These are phyloP conservation scores for Volvariella surrecta DNA, from an alignment of 1,284 basidiomycete genomes.

Conservation along the genomic window DNA sequence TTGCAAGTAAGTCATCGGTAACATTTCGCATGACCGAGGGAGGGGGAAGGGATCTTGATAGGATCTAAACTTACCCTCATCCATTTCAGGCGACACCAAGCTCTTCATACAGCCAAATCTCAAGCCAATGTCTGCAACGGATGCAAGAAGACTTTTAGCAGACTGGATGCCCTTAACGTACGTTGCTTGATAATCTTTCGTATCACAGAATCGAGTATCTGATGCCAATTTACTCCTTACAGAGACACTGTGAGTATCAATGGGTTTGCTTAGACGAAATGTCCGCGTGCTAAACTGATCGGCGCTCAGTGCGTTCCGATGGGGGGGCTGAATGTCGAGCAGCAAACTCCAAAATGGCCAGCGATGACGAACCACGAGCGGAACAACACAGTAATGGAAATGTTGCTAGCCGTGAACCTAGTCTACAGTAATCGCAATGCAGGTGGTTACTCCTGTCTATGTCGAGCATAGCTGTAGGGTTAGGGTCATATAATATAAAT, in stretches of 20 bases:
- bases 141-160: conserved; percentile 91
- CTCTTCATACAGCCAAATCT: conserved; percentile 77
- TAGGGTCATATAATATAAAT: conserved; percentile 16
- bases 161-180: conserved; percentile 90
- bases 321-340: conserved; percentile 68
- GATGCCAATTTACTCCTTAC: conserved; percentile 13
- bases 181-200: conserved; percentile 26
- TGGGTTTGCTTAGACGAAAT: no score
- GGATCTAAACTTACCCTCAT: neutral
- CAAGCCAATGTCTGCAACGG: conserved; percentile 85
- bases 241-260: conserved; percentile 39
- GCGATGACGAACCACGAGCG: conserved; percentile 12
- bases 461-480: conserved; percentile 11
- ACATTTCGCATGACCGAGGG: neutral
- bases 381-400: conserved; percentile 8
- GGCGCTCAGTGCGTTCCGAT: conserved; percentile 61
- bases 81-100: conserved; percentile 66
- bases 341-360: conserved; percentile 27
- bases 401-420: conserved; percentile 8
- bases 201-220: conserved; percentile 12
- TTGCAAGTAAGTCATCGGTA: conserved; percentile 67
- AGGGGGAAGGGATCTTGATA: neutral
- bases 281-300: neutral
- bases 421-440: conserved; percentile 3
- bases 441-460: neutral